A percentile compares a stretch with the other conserved stretches of the same genome.
Evolutionary conservation across 192 early-diverging fungal species (phyloP).

Genomic region (Globomyces pollinis-pini): DNA sequence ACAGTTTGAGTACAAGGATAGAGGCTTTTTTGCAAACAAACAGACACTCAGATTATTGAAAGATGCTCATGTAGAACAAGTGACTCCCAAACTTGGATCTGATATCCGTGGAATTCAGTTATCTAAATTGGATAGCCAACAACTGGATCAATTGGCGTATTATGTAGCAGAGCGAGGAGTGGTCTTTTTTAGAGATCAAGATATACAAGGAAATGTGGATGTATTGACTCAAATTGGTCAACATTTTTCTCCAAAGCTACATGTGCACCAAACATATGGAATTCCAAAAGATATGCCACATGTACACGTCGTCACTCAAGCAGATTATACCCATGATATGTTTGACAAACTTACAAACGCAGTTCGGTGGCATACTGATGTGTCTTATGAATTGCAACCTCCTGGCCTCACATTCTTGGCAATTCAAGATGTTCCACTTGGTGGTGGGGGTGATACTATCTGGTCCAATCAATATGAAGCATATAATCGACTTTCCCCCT

Average conservation of each 20-base stretch:
- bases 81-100: slow-evolving; percentile 52
- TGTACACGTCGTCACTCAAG: slow-evolving; percentile 9
- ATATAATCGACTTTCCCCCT: slow-evolving; percentile 52
- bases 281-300: slow-evolving; percentile 11
- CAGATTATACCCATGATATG: not conserved
- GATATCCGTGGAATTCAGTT: slow-evolving; percentile 58
- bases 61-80: not conserved
- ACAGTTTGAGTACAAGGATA: too few species aligned
- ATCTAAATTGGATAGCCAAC: slow-evolving; percentile 48
- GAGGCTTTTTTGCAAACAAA: too few species aligned
- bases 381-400: slow-evolving; percentile 50
- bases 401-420: slow-evolving; percentile 44
- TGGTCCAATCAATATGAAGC: slow-evolving; percentile 52
- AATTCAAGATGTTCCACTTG: slow-evolving; percentile 34
- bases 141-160: slow-evolving; percentile 53
- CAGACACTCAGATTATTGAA: too few species aligned
- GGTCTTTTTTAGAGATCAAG: slow-evolving; percentile 63
- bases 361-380: slow-evolving; percentile 44
- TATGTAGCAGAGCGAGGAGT: slow-evolving; percentile 60
- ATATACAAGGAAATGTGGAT: slow-evolving; percentile 36
- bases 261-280: slow-evolving; percentile 21
- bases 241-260: slow-evolving; percentile 32
- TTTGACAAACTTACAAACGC: slow-evolving; percentile 7
- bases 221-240: slow-evolving; percentile 46
- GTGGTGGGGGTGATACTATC: slow-evolving; percentile 49